A percentile compares a stretch with the other conserved stretches of the same genome.
Evolutionary conservation across 805 yeast genomes (phyloP).

Genomic region (Schwanniomyces vanrijiae): DNA sequence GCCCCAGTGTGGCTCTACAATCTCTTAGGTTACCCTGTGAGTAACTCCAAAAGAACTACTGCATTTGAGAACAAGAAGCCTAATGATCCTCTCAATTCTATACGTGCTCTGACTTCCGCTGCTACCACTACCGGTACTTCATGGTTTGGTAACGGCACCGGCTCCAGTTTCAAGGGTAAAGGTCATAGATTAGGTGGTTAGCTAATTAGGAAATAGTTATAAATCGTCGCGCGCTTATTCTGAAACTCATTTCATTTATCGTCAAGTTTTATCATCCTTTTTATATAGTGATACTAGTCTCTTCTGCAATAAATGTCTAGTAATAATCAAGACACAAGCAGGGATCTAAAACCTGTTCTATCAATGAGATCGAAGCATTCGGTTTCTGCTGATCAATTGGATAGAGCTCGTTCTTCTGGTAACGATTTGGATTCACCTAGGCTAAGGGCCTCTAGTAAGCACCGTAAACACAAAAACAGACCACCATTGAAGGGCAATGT

Average conservation of each 20-base stretch:
- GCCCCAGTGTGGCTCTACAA: conserved; percentile 51
- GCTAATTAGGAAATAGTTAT: not conserved
- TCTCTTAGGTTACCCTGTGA: conserved; percentile 28
- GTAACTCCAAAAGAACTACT: conserved; percentile 23
- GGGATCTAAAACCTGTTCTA: not conserved
- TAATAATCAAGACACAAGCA: not conserved
- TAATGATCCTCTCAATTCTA: not conserved
- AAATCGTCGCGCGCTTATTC: not conserved
- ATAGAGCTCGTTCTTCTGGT: not conserved
- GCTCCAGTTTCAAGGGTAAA: conserved; percentile 30
- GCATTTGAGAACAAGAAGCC: conserved; percentile 17
- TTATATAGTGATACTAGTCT: not conserved
- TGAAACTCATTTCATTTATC: not conserved
- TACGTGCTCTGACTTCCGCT: not conserved
- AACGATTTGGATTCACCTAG: conserved; percentile 11
- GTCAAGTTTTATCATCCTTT: not conserved
- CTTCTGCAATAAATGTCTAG: not conserved
- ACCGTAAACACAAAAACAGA: conserved; percentile 19
- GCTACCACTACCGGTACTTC: conserved; percentile 7
- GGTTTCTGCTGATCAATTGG: not conserved
- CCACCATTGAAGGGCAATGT: conserved; percentile 32
- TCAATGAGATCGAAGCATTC: conserved; percentile 4
- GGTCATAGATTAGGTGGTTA: conserved; percentile 36
- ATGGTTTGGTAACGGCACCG: conserved; percentile 11
- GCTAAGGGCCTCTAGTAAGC: conserved; percentile 11